Conservation (phyloP, 306 rosid species). For the Gastrolobium villosum region DNA sequence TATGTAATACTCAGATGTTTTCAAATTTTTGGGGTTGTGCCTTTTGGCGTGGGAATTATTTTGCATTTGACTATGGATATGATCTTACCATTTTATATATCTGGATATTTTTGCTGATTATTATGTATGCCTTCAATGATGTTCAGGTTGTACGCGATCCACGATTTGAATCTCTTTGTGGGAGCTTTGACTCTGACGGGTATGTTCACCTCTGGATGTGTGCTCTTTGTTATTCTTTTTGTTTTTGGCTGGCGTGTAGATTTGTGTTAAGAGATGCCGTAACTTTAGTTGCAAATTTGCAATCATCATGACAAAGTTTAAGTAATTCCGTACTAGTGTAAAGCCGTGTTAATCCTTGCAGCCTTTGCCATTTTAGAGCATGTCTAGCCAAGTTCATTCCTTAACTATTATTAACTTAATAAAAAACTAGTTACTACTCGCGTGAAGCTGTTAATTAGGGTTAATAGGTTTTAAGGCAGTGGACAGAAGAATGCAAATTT, state of each 20-base stretch:
- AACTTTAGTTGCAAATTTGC: constrained; percentile 22
- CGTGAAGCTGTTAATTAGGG: background rate
- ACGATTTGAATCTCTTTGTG: constrained; percentile 84
- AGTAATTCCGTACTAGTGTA: background rate
- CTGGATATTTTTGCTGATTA: constrained; percentile 25
- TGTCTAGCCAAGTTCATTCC: constrained; percentile 5
- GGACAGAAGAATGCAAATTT: constrained; percentile 18
- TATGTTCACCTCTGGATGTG: constrained; percentile 45
- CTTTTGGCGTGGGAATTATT: constrained; percentile 29
- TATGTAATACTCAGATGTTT: constrained; percentile 24
- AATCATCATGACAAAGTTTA: background rate
- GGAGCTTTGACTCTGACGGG: constrained; percentile 70
- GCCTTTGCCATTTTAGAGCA: background rate
- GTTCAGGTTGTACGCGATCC: constrained; percentile 81
- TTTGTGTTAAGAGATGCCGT: constrained; percentile 6
- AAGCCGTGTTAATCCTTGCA: background rate
- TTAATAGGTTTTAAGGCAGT: constrained; percentile 13
- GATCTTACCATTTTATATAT: constrained; percentile 21
- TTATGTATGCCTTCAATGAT: constrained; percentile 32
- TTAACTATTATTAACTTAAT: background rate
- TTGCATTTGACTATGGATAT: constrained; percentile 22
- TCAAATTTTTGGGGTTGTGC: constrained; percentile 27
- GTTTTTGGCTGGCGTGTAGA: background rate
- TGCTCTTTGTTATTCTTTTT: background rate
- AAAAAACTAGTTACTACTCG: background rate